These are phyloP conservation scores for Stephanodiscus triporus DNA, from an alignment of 108 stramenopile species.

Conservation along the genomic window DNA sequence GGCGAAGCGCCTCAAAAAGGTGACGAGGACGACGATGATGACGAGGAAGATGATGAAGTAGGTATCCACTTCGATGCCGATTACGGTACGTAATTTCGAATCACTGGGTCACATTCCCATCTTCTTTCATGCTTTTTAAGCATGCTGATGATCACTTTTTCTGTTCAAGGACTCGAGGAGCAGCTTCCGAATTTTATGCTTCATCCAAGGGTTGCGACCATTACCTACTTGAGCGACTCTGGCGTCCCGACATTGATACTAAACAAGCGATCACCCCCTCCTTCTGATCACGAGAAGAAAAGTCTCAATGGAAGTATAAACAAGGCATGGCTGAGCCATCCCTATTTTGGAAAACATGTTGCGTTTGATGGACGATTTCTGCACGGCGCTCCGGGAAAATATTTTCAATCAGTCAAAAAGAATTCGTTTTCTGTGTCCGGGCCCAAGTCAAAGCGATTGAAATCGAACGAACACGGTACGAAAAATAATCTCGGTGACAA, in stretches of 20 bases:
- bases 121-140: neutral
- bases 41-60: slow-evolving; percentile 75
- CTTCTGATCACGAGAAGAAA: slow-evolving; percentile 58
- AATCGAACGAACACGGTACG: neutral
- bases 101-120: neutral
- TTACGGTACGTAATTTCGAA: slow-evolving; percentile 53
- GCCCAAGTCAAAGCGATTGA: slow-evolving; percentile 28
- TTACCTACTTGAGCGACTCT: slow-evolving; percentile 83
- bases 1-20: slow-evolving; percentile 21
- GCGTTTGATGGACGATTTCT: slow-evolving; percentile 89
- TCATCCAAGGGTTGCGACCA: slow-evolving; percentile 86
- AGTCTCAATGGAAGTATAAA: slow-evolving; percentile 65
- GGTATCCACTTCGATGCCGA: slow-evolving; percentile 93
- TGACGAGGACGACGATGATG: slow-evolving; percentile 52
- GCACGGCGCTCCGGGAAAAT: slow-evolving; percentile 88
- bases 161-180: slow-evolving; percentile 56
- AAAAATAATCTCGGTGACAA: slow-evolving; percentile 24
- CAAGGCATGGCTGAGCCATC: slow-evolving; percentile 78
- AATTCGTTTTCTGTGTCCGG: neutral
- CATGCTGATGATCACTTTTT: neutral
- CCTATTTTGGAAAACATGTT: slow-evolving; percentile 84
- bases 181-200: slow-evolving; percentile 66
- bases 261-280: slow-evolving; percentile 62
- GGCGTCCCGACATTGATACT: slow-evolving; percentile 88
- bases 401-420: slow-evolving; percentile 58